Evolutionary conservation across 2,329 filamentous ascomycete genomes (phyloP), one percentile per base, ranked within the genome.

Genomic region (Tolypocladium endophyticum): DNA sequence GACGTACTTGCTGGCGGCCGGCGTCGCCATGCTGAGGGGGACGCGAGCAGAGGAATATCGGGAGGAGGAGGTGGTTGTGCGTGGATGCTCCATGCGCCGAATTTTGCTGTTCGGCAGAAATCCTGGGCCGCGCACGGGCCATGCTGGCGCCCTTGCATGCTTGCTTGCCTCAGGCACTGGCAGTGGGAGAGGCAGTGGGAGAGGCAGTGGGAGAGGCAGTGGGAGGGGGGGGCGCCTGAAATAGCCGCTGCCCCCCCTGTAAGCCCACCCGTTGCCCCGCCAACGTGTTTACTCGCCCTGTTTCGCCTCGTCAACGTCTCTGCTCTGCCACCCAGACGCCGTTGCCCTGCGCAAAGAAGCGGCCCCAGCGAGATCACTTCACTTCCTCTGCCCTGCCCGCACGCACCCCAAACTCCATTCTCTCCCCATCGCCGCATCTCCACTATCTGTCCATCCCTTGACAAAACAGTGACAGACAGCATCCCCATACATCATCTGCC

Each of bases 1-100:
- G 64, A 92, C 82, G 73, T 91, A 92, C 69, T 90, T 86, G 73
- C 81, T 84, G 56, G 69, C 67, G 28, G 61, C 57, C 39, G 70
- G 70, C 58, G 56, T 64, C 45, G 59, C 59, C 59, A 60, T 59
- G 60, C 35, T 35, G 58, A 25, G 12, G 41, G 7, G 11, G 33
- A 38, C 35, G 38, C 45, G 52, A 55, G 57, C 57, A n/a, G 28
- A 53, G 30, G 30, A 39, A 47, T 28, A 20, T 58, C 47, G 45
- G 53, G 35, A 20, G 33, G 11, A 28, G 11, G 52, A n/a, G 38
- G 33, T 30, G 28, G 35, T 12, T 35, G 25, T 35, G 55, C n/a
- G 55, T 25, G 35, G 35, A 38, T 54, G 52, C 30, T 20, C 45
- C 25, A 20, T 33, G 47, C 18, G 47, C 28, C 20, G 30, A 54